Conservation (phyloP, 345 rosid species). For the Euphorbia lathyris region DNA sequence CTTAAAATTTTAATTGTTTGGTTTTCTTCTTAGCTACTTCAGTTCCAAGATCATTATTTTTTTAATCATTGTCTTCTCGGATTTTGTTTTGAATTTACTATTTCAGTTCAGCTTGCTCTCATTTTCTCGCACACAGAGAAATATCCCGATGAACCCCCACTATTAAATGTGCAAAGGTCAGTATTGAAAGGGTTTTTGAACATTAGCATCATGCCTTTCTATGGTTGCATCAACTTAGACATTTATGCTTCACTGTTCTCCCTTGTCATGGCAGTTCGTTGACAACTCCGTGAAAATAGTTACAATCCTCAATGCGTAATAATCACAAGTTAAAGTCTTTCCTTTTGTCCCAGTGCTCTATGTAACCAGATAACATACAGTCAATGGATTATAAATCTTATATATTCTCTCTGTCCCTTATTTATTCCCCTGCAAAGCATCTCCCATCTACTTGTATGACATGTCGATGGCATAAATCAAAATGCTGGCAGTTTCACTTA, state of each 20-base stretch:
- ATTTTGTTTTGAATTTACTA: conserved; percentile 3
- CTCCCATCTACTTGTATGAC: background rate
- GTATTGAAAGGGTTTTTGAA: conserved; percentile 11
- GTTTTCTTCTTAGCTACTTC: background rate
- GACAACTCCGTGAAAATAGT: background rate
- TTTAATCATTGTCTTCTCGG: conserved; percentile 19
- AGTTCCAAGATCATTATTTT: conserved; percentile 5
- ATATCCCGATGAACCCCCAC: conserved; percentile 90
- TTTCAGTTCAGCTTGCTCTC: conserved; percentile 87
- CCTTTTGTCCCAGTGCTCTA: background rate
- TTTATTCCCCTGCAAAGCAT: background rate
- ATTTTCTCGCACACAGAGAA: conserved; percentile 84
- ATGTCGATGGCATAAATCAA: background rate
- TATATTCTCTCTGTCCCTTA: background rate
- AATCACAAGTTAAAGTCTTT: background rate
- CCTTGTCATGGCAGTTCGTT: background rate
- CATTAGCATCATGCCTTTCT: background rate
- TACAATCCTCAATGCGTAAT: no score
- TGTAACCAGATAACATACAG: background rate
- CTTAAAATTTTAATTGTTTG: background rate
- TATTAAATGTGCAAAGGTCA: conserved; percentile 71
- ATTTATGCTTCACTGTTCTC: background rate
- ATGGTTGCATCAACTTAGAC: conserved; percentile 1
- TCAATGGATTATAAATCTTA: background rate
- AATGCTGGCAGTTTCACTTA: background rate